Conservation (phyloP, 176 grass and related monocot genomes). For the Themeda triandra region DNA sequence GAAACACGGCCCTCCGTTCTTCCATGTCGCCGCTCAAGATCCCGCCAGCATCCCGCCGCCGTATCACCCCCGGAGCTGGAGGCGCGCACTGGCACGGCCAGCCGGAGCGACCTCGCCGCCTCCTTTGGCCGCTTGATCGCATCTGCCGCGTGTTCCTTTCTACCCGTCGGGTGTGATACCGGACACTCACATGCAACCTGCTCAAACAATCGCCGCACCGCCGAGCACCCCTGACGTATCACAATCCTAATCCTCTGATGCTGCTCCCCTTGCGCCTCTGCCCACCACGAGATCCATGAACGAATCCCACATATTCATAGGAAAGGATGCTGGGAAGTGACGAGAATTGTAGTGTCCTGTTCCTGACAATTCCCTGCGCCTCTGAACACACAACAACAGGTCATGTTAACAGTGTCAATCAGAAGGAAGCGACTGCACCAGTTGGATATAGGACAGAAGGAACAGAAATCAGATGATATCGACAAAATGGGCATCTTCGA, state of each 20-base stretch:
- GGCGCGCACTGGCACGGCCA: neutral
- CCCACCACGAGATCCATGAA: neutral
- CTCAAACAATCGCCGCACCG: neutral
- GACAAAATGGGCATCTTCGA: neutral
- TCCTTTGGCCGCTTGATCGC: neutral
- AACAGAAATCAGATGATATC: neutral
- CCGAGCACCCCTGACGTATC: neutral
- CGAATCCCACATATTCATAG: neutral
- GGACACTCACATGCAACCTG: neutral
- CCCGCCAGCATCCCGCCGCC: neutral
- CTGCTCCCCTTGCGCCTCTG: neutral
- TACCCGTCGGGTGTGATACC: neutral
- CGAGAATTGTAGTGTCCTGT: too few species aligned
- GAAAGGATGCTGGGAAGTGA: neutral
- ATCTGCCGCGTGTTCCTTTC: neutral
- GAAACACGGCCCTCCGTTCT: neutral
- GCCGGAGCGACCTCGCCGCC: neutral
- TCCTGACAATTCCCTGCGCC: too few species aligned
- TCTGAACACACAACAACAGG: neutral
- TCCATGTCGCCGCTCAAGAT: neutral
- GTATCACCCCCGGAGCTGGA: neutral
- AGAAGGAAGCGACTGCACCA: neutral
- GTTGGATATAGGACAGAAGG: neutral
- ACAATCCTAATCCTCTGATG: neutral
- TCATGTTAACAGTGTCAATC: neutral